Evolutionary conservation across 2,329 filamentous ascomycete species (phyloP), one percentile per base, ranked within the genome.

Genomic region (Alternaria infectoria): DNA sequence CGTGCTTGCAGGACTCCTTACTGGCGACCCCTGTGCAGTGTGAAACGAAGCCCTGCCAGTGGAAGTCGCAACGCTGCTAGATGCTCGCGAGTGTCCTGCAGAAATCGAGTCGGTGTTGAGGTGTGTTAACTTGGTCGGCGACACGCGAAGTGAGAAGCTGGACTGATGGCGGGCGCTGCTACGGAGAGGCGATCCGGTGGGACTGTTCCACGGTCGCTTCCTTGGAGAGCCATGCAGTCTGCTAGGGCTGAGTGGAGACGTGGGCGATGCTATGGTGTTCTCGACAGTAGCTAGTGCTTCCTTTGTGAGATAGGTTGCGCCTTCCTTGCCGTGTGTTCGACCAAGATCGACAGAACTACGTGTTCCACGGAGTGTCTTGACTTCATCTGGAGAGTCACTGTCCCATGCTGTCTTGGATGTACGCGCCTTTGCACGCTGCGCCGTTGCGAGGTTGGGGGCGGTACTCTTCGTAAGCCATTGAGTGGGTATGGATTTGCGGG

Each of bases 261-360:
- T 51, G 10, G 61, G 47, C 3, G 73, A 65, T 4, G 64, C 64
- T 30, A 73, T 62, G 40, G 72, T 61, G 45, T 51, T 65, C 2
- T 77, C 69, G 1, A 76, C 63, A 23, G 72, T 59, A 40, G 69
- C 68, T 3, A 68, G 62, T 1, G 74, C 69, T 13, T 74, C 71
- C 36, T 77, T 79, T 5, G 74, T 78, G 21, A 79, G 64, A 25
- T 69, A 78, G 0, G 68, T 69, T 23, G 66, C 19, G 21, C 59
- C 47, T 5, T 73, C 69, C n/a, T 45, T 28, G 40, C 56, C 19
- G 55, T 70, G 45, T 5, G 32, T 6, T 49, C 62, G 72, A 13
- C 50, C 44, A 13, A 69, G 8, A n/a, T 74, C 70, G 10, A 64
- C 23, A 12, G 65, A 67, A 51, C 69, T 73, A 28, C 65, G 71